Conservation (phyloP, 805 yeast species). For the Candida palmyrensis region DNA sequence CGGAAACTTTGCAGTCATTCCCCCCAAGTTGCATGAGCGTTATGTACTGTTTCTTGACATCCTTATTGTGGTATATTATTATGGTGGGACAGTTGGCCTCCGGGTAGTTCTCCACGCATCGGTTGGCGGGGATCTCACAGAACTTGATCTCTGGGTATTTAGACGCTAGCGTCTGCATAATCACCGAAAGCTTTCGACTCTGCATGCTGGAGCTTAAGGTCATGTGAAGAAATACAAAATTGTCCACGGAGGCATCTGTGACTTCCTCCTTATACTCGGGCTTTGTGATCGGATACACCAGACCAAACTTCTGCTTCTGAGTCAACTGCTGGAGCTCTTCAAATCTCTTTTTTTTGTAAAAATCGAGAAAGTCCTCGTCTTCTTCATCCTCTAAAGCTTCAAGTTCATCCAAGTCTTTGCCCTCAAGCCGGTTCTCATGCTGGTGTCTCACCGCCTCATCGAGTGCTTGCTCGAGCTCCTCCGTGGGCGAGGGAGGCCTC, state of each 20-base stretch:
- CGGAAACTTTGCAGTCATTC: constrained; percentile 60
- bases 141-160: constrained; percentile 81
- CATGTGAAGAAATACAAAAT: constrained; percentile 75
- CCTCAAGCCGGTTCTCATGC: constrained; percentile 78
- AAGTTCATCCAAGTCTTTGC: constrained; percentile 70
- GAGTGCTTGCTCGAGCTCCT: constrained; percentile 78
- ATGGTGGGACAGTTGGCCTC: constrained; percentile 88
- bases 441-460: constrained; percentile 77
- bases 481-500: constrained; percentile 84
- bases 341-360: constrained; percentile 72
- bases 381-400: constrained; percentile 90
- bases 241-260: constrained; percentile 67
- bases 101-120: constrained; percentile 93
- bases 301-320: constrained; percentile 61
- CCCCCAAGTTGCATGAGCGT: constrained; percentile 85
- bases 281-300: constrained; percentile 72
- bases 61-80: constrained; percentile 70
- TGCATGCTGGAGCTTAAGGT: constrained; percentile 65
- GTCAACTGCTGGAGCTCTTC: constrained; percentile 63
- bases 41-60: constrained; percentile 74
- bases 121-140: constrained; percentile 83
- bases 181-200: constrained; percentile 60
- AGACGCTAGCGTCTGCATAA: constrained; percentile 54
- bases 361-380: constrained; percentile 81
- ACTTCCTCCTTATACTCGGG: constrained; percentile 85